Evolutionary conservation across 2,329 filamentous ascomycete genomes (phyloP).

Genomic region (Ophiosphaerella korrae): DNA sequence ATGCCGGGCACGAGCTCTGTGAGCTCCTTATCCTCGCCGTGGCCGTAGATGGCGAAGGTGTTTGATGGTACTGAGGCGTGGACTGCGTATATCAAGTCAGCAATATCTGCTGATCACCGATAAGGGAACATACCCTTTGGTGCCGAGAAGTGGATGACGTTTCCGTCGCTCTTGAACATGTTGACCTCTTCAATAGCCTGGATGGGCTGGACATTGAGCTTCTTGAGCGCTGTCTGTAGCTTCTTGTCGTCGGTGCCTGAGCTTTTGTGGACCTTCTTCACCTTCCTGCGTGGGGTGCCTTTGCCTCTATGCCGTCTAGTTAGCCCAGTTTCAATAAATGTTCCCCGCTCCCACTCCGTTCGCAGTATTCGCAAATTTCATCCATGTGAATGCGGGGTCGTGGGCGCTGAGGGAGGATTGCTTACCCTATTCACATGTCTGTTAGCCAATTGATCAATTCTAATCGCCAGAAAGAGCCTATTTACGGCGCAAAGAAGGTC

Average conservation of each 20-base stretch:
- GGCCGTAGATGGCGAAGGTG: slow-evolving; percentile 99
- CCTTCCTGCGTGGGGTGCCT: slow-evolving; percentile 95
- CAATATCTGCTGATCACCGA: background rate
- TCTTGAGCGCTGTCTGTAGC: slow-evolving; percentile 95
- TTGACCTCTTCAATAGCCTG: slow-evolving; percentile 99
- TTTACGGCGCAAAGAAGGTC: background rate
- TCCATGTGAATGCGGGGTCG: slow-evolving; percentile 20
- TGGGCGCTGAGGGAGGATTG: slow-evolving; percentile 26
- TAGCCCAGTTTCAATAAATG: slow-evolving; percentile 23
- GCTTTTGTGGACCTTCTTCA: slow-evolving; percentile 95
- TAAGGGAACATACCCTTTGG: slow-evolving; percentile 77
- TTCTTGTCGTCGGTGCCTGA: slow-evolving; percentile 99
- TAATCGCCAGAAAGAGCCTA: background rate
- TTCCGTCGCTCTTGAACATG: slow-evolving; percentile 99
- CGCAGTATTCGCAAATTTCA: background rate
- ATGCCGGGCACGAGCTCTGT: slow-evolving; percentile 99
- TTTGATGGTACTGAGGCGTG: slow-evolving; percentile 97
- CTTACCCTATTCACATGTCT: slow-evolving; percentile 37
- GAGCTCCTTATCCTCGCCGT: slow-evolving; percentile 99
- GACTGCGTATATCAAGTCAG: slow-evolving; percentile 60
- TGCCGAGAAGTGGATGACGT: slow-evolving; percentile 98
- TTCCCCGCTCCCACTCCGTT: no score
- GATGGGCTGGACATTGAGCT: slow-evolving; percentile 99
- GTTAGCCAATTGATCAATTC: slow-evolving; percentile 24
- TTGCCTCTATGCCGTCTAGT: slow-evolving; percentile 71